Conservation (phyloP, 306 rosid genomes). For the Citrullus colocynthis region DNA sequence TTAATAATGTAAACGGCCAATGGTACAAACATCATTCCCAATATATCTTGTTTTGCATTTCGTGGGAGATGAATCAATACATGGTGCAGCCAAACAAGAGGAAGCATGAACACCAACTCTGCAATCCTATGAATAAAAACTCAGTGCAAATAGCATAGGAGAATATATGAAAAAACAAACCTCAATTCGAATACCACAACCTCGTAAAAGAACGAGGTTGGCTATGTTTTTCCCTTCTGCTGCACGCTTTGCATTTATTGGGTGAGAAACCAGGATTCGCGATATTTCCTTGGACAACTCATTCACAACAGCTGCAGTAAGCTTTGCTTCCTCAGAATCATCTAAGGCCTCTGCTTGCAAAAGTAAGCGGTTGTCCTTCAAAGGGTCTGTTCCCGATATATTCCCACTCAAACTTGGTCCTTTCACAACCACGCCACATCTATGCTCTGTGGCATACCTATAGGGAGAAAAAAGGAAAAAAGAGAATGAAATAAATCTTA, state of each 20-base stretch:
- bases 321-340: constrained; percentile 65
- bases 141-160: neutral
- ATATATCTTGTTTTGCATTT: neutral
- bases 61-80: neutral
- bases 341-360: constrained; percentile 86
- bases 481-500: neutral
- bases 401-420: constrained; percentile 90
- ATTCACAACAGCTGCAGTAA: constrained; percentile 71
- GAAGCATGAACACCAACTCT: neutral
- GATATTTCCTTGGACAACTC: constrained; percentile 90
- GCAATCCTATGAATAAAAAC: neutral
- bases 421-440: constrained; percentile 95
- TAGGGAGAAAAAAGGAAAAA: neutral
- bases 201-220: constrained; percentile 81
- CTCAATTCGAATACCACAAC: constrained; percentile 95
- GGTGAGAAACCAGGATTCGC: constrained; percentile 67
- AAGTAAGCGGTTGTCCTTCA: constrained; percentile 84
- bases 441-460: constrained; percentile 97
- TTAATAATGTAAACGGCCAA: neutral
- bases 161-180: constrained; percentile 24
- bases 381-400: constrained; percentile 89
- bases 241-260: constrained; percentile 62
- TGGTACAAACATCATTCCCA: neutral
- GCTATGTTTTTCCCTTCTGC: constrained; percentile 87
- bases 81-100: neutral